Percentiles rank a stretch among this genome's conserved stretches.
Evolutionary conservation across 495 filamentous ascomycete species (phyloP).

Genomic region (Evansstolkia leycettana): DNA sequence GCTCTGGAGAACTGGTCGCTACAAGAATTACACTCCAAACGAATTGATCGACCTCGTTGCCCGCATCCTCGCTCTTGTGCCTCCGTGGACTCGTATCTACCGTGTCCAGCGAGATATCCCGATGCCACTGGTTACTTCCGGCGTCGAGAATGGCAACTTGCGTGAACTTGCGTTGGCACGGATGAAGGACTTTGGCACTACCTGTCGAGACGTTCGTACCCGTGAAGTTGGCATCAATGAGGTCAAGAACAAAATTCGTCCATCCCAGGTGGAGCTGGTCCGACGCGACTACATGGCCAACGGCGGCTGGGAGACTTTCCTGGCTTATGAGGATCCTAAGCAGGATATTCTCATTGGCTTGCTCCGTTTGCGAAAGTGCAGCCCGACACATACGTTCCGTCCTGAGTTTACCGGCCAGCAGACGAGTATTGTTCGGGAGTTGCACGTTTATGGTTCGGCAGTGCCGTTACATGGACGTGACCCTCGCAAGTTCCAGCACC

Average conservation of each 20-base stretch:
- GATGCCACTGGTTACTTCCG: constrained; percentile 93
- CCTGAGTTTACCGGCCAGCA: constrained; percentile 74
- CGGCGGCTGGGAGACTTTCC: constrained; percentile 94
- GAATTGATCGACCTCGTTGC: constrained; percentile 91
- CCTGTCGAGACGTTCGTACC: constrained; percentile 94
- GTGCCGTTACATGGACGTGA: constrained; percentile 91
- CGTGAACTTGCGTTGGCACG: constrained; percentile 82
- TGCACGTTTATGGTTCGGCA: constrained; percentile 93
- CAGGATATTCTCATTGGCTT: constrained; percentile 95
- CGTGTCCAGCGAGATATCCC: constrained; percentile 97
- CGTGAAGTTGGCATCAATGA: constrained; percentile 97
- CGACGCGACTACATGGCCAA: constrained; percentile 91
- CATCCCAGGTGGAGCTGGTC: constrained; percentile 93
- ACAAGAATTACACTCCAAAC: constrained; percentile 98
- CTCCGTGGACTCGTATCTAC: constrained; percentile 97
- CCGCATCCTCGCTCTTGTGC: constrained; percentile 84
- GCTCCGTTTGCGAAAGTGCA: constrained; percentile 83
- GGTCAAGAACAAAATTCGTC: constrained; percentile 95
- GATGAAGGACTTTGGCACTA: constrained; percentile 98
- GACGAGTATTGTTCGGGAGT: constrained; percentile 83
- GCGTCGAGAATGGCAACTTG: constrained; percentile 95
- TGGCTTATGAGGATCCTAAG: constrained; percentile 96
- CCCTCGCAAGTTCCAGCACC: constrained; percentile 94
- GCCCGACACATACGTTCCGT: constrained; percentile 77
- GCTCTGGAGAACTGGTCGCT: constrained; percentile 90